These are phyloP conservation scores for Tricholoma bakamatsutake DNA, from an alignment of 768 basidiomycete genomes.

Conservation along the genomic window DNA sequence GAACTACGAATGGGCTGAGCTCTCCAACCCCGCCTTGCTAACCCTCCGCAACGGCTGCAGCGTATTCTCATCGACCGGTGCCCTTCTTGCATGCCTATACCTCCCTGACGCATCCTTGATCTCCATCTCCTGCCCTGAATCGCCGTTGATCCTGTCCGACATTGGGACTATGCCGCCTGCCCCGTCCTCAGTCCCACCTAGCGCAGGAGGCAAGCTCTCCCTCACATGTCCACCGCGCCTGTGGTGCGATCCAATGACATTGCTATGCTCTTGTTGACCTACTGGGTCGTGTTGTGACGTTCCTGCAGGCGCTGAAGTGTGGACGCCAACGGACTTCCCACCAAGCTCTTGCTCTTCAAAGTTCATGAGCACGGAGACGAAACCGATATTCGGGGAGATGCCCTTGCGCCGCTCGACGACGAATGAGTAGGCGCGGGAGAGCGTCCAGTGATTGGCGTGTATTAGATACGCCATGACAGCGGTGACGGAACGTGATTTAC, in stretches of 20 bases:
- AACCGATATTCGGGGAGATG: slow-evolving; percentile 96
- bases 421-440: slow-evolving; percentile 86
- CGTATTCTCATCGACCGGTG: slow-evolving; percentile 84
- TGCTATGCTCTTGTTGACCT: slow-evolving; percentile 28
- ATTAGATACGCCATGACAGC: slow-evolving; percentile 97
- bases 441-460: slow-evolving; percentile 95
- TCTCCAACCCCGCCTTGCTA: slow-evolving; percentile 92
- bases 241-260: slow-evolving; percentile 32
- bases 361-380: slow-evolving; percentile 94
- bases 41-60: slow-evolving; percentile 86
- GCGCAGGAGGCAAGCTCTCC: slow-evolving; percentile 65
- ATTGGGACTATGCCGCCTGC: slow-evolving; percentile 24
- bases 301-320: slow-evolving; percentile 29
- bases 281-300: slow-evolving; percentile 17
- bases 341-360: slow-evolving; percentile 91
- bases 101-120: slow-evolving; percentile 81
- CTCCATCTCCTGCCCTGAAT: slow-evolving; percentile 80
- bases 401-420: slow-evolving; percentile 90
- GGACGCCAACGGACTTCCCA: slow-evolving; percentile 65
- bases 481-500: slow-evolving; percentile 92
- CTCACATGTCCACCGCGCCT: slow-evolving; percentile 61
- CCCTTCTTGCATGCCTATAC: slow-evolving; percentile 81
- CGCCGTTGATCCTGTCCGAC: slow-evolving; percentile 47
- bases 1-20: slow-evolving; percentile 30
- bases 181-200: slow-evolving; percentile 19